Conservation (phyloP, 192 early-diverging fungal genomes). For the Haplosporangium gracile region DNA sequence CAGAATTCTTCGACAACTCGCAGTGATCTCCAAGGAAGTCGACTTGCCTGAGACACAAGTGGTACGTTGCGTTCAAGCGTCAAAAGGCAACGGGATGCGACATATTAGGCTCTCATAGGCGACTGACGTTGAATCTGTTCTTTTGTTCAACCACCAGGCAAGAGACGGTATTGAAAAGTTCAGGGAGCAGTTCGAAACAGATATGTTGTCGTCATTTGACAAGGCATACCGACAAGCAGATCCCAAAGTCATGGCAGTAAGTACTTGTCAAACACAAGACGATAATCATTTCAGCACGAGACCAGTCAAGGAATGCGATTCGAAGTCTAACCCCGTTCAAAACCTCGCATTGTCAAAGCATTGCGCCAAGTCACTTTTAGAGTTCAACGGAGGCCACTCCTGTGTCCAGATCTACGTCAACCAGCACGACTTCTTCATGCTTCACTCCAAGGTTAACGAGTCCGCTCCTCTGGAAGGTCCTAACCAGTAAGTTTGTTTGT, state of each 20-base stretch:
- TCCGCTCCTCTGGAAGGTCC: conserved; percentile 48
- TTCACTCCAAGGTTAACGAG: conserved; percentile 77
- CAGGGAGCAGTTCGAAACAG: conserved; percentile 93
- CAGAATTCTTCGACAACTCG: conserved; percentile 85
- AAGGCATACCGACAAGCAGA: conserved; percentile 85
- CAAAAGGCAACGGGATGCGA: not conserved
- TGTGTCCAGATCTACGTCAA: conserved; percentile 96
- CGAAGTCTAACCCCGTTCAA: not conserved
- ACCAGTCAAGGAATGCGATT: not conserved
- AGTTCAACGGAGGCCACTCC: conserved; percentile 97
- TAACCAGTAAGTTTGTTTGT: conserved; percentile 29
- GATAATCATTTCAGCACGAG: not conserved
- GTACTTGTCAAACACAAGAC: not conserved
- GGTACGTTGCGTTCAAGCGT: conserved; percentile 48
- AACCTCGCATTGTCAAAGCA: conserved; percentile 61
- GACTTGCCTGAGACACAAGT: conserved; percentile 75
- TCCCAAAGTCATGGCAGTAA: conserved; percentile 81
- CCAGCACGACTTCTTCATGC: conserved; percentile 97
- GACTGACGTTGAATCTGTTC: not conserved
- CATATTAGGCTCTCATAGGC: not conserved
- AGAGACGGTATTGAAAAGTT: conserved; percentile 90
- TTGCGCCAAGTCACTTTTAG: conserved; percentile 87
- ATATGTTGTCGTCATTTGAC: conserved; percentile 90
- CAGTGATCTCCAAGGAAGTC: conserved; percentile 87
- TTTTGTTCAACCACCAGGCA: conserved; percentile 63